A percentile compares a stretch with the other conserved stretches of the same genome.
These are phyloP conservation scores for Floccularia luteovirens DNA, from an alignment of 768 basidiomycete species.

Conservation along the genomic window DNA sequence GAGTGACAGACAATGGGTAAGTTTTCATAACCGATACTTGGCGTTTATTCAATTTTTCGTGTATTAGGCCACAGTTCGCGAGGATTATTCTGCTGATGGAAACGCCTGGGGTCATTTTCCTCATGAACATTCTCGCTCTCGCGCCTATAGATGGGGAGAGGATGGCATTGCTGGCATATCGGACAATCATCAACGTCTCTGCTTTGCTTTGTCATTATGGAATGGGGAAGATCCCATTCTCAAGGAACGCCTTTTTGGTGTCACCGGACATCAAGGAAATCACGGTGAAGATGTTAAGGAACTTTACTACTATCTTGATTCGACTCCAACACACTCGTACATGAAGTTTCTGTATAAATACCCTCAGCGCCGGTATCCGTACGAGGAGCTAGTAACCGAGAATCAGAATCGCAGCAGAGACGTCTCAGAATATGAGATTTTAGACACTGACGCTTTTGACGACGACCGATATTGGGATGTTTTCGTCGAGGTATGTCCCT, in stretches of 20 bases:
- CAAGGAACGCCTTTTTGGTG: conserved; percentile 94
- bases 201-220: conserved; percentile 89
- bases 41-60: conserved; percentile 6
- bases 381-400: conserved; percentile 88
- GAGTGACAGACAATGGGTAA: conserved; percentile 94
- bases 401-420: conserved; percentile 77
- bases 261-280: conserved; percentile 96
- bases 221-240: conserved; percentile 91
- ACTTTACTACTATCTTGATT: conserved; percentile 97
- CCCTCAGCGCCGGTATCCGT: conserved; percentile 87
- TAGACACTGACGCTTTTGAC: conserved; percentile 89
- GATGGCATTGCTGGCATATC: conserved; percentile 97
- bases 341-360: conserved; percentile 99
- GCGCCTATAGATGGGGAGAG: conserved; percentile 98
- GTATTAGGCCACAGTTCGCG: conserved; percentile 88
- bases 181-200: conserved; percentile 93
- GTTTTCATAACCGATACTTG: conserved; percentile 15
- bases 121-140: conserved; percentile 86
- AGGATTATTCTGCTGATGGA: conserved; percentile 95
- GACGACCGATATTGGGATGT: conserved; percentile 98
- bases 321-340: conserved; percentile 97
- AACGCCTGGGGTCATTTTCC: conserved; percentile 96
- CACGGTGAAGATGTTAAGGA: conserved; percentile 99
- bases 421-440: conserved; percentile 86
- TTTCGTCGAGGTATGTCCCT: conserved; percentile 78